A percentile compares a stretch with the other conserved stretches of the same genome.
Evolutionary conservation across 2,329 filamentous ascomycete species (phyloP).

Genomic region (Pleomassaria siparia): DNA sequence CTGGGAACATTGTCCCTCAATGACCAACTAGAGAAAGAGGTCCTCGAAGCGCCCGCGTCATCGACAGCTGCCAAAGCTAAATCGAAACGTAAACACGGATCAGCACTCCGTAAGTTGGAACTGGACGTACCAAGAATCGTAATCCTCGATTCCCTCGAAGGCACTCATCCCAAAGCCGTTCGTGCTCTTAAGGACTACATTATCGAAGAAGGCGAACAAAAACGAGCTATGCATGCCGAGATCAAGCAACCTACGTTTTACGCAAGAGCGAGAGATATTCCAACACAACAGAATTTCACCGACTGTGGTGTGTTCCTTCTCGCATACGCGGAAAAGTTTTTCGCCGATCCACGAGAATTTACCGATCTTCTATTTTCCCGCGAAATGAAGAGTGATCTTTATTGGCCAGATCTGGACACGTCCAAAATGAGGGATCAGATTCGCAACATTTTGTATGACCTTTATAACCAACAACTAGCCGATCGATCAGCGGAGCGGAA

Average conservation of each 20-base stretch:
- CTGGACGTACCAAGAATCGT: slow-evolving; percentile 66
- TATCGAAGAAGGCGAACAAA: slow-evolving; percentile 68
- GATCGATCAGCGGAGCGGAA: slow-evolving; percentile 42
- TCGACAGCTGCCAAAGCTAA: slow-evolving; percentile 16
- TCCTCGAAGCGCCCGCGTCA: slow-evolving; percentile 12
- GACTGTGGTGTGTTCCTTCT: slow-evolving; percentile 90
- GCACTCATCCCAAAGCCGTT: slow-evolving; percentile 63
- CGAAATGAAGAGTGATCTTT: slow-evolving; percentile 58
- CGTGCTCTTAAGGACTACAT: slow-evolving; percentile 75
- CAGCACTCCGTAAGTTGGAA: slow-evolving; percentile 30
- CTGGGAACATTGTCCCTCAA: slow-evolving; percentile 12
- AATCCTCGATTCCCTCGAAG: slow-evolving; percentile 82
- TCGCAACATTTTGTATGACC: slow-evolving; percentile 63
- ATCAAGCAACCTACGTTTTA: slow-evolving; percentile 61
- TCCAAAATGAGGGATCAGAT: slow-evolving; percentile 65
- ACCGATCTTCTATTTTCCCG: slow-evolving; percentile 65
- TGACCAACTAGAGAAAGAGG: slow-evolving; percentile 9
- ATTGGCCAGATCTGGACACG: slow-evolving; percentile 58
- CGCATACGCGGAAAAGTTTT: slow-evolving; percentile 80
- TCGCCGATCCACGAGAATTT: slow-evolving; percentile 72
- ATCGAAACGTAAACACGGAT: slow-evolving; percentile 22
- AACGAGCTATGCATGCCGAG: slow-evolving; percentile 53
- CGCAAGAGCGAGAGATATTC: slow-evolving; percentile 65
- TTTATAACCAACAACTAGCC: slow-evolving; percentile 62
- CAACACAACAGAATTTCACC: slow-evolving; percentile 77